A percentile compares a stretch with the other conserved stretches of the same genome.
Evolutionary conservation across 345 rosid genomes (phyloP).

Genomic region (Sapria himalayana): DNA sequence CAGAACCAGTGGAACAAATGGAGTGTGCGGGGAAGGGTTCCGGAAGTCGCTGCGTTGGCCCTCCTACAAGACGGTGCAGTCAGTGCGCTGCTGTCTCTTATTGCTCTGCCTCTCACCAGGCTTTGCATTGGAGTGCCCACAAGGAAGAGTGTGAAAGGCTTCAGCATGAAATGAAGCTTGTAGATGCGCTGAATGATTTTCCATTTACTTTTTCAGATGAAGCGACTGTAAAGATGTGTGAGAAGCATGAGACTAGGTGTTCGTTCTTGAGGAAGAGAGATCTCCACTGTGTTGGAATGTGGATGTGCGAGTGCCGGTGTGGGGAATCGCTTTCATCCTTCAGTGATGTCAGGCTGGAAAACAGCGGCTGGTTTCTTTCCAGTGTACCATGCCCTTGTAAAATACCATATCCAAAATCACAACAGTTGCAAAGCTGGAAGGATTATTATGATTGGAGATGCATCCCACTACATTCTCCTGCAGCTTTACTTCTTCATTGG

Average conservation of each 20-base stretch:
- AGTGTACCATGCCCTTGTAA: constrained; percentile 47
- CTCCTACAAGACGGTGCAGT: constrained; percentile 37
- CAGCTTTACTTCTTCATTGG: constrained; percentile 84
- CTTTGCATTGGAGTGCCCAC: constrained; percentile 55
- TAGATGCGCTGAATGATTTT: constrained; percentile 39
- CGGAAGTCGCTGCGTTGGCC: constrained; percentile 43
- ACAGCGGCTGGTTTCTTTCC: constrained; percentile 41
- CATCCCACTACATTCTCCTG: constrained; percentile 62
- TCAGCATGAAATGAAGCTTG: constrained; percentile 54
- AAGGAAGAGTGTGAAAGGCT: constrained; percentile 69
- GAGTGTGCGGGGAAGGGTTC: constrained; percentile 66
- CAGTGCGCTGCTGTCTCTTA: constrained; percentile 67
- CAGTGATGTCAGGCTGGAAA: constrained; percentile 14
- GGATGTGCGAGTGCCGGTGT: constrained; percentile 58
- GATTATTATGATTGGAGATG: constrained; percentile 69
- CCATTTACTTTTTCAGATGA: constrained; percentile 59
- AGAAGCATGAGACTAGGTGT: constrained; percentile 42
- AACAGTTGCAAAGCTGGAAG: constrained; percentile 26
- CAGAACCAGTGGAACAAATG: constrained; percentile 20
- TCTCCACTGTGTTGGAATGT: constrained; percentile 51
- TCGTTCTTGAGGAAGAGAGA: constrained; percentile 45
- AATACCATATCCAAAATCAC: constrained; percentile 21
- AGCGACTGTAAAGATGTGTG: constrained; percentile 37
- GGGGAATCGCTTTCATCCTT: constrained; percentile 11
- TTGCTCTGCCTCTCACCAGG: constrained; percentile 83